Base-by-base conservation (phyloP, 2,329 filamentous ascomycete species). In the Amauroascus verrucosus region DNA sequence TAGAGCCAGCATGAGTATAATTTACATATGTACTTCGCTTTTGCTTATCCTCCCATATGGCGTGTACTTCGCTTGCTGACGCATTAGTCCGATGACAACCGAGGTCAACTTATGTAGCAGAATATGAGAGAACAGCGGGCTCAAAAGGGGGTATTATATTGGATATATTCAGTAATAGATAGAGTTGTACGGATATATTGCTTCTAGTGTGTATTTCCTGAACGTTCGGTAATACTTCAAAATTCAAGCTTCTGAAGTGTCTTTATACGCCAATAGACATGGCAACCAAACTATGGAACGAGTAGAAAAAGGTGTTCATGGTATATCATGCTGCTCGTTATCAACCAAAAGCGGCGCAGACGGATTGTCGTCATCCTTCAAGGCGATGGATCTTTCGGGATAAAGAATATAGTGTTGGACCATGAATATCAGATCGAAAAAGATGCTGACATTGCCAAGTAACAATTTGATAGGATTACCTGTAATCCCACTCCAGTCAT, bases 401-500 rank as follows among this genome's bases (percentile, higher is more conserved):
- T 95, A 97, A 18, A 95, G 68, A 33, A 90, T 72, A 62, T 90
- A 97, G 70, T 97, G 93, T 72, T 98, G 93, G 3, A 79, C 64
- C 49, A 97, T 84, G 65, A 97, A 97, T 47, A 95, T 75, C 30
- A 85, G 58, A 65, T 97, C 91, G 67, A 95, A 97, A 1, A 87
- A 67, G 62, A 97, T 84, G 54, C 84, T 88, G 44, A 95, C 81
- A 64, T 95, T 91, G 13, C 87, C 86, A 40, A 97, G 76, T 2
- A 83, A 82, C 55, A 97, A 82, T 72, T 97, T 98, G 61, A 93
- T 84, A 0, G 89, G 88, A 67, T 97, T 97, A 1, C 90, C 91
- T 0, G 84, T 89, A 54, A 97, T 77, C 20, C 91, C 93, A 46
- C 84, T 86, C 90, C 91, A 96, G 72, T 95, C 88, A 53, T 78